Evolutionary conservation across 2,329 filamentous ascomycete genomes (phyloP).

Genomic region (Pyrenophora tritici-repentis): DNA sequence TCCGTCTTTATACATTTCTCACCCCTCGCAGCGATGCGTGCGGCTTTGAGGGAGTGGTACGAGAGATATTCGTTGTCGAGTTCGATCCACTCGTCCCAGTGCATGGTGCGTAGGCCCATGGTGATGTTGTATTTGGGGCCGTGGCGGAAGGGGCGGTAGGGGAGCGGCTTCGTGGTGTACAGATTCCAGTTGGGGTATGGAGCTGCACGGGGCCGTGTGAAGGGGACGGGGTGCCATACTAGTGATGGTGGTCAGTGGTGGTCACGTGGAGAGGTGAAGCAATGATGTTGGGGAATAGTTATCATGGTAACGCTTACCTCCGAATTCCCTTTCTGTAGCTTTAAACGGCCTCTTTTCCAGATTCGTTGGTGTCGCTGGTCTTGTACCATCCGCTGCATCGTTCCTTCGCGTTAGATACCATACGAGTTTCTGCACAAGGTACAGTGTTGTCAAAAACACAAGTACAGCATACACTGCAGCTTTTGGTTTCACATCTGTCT

Average conservation of each 20-base stretch:
- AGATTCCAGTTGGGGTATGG: constrained; percentile 69
- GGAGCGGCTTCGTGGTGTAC: constrained; percentile 70
- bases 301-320: constrained; percentile 49
- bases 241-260: background rate
- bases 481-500: constrained; percentile 21
- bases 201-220: constrained; percentile 62
- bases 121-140: constrained; percentile 77
- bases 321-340: constrained; percentile 49
- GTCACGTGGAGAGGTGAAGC: background rate
- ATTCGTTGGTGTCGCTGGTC: constrained; percentile 47
- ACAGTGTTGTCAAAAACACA: constrained; percentile 39
- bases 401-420: constrained; percentile 34
- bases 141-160: constrained; percentile 78
- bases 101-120: constrained; percentile 74
- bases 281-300: no score
- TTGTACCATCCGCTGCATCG: background rate
- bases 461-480: constrained; percentile 40
- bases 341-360: constrained; percentile 52
- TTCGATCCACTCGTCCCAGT: constrained; percentile 80
- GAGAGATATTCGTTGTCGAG: constrained; percentile 78
- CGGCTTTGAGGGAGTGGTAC: constrained; percentile 73
- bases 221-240: constrained; percentile 40
- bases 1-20: constrained; percentile 70
- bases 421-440: constrained; percentile 30
- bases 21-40: constrained; percentile 69